Evolutionary conservation across 345 rosid genomes (phyloP), one percentile per base, ranked within the genome.

Genomic region (Trapa bicornis): DNA sequence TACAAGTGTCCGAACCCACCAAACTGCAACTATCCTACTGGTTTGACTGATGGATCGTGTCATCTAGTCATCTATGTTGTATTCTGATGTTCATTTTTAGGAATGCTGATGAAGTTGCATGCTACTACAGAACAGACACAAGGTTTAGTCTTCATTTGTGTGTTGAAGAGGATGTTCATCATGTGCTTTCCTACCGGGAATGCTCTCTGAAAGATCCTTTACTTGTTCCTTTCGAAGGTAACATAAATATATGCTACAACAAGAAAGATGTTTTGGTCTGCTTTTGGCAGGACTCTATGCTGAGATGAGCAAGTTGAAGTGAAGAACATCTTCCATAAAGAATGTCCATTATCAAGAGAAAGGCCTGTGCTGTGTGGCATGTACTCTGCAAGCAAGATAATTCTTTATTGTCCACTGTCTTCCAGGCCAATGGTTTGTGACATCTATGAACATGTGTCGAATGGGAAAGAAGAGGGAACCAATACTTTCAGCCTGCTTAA

Each of bases 1-100:
- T 92, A 87, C 74, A 87, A 86, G 82, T 92, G 98, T 74, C 69
- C 72, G 70, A 89, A 86, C 10, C 96, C 92, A 54, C 96, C 98
- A 37, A 85, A 67, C 50, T 89, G 95, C 80, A 87, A 71, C 72
- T 87, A 75, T 82, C 8, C 17, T 7, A 16, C 6, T 38, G 60
- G 29, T 7, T 54, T 22, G 35, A 15, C 22, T 5, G 33, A 22
- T 54, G 60, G 9, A 22, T 54, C 35, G 35, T n/a, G 9, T 54
- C 6, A 54, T 54, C 60, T n/a, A 5, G 35, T n/a, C 60, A 1
- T 4, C 11, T 54, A 5, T 4, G 33, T 22, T 54, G 35, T n/a
- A 22, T 22, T n/a, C 1, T 9, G 33, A n/a, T 53, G 29, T n/a
- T 53, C 33, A 17, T 17, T 9, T 1, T 10, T 2, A 3, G 58